Evolutionary conservation across 345 rosid genomes (phyloP).

Genomic region (Pelargonium nanum): DNA sequence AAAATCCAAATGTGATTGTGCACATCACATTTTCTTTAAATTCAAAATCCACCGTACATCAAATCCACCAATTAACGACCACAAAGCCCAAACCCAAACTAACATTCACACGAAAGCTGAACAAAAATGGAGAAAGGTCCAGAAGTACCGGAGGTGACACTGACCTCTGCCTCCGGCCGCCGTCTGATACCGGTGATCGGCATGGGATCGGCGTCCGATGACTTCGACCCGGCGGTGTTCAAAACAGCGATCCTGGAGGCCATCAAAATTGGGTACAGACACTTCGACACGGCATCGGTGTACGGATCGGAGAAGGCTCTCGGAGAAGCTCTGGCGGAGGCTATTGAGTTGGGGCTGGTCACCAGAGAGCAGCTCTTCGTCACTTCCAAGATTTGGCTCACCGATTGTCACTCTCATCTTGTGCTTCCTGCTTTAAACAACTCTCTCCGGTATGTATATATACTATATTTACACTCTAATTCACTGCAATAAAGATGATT

Average conservation of each 20-base stretch:
- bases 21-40: no score
- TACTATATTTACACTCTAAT: neutral
- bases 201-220: neutral
- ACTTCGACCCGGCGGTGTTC: neutral
- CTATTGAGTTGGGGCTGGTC: constrained; percentile 28
- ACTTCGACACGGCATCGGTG: constrained; percentile 78
- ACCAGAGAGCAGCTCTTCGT: constrained; percentile 58
- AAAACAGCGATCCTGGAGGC: neutral
- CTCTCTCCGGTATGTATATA: constrained; percentile 36
- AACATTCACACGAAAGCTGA: no score
- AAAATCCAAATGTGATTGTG: no score
- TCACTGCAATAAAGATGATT: neutral
- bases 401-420: constrained; percentile 58
- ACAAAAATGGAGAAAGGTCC: neutral
- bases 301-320: constrained; percentile 78
- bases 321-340: constrained; percentile 52
- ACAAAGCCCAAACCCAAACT: no score
- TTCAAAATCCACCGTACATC: no score
- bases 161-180: neutral
- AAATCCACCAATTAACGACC: no score
- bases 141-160: neutral
- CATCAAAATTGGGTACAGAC: constrained; percentile 65
- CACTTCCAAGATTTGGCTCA: constrained; percentile 80
- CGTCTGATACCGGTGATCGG: neutral
- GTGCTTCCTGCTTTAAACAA: constrained; percentile 52